These are phyloP conservation scores for Corymbia calophylla DNA, from an alignment of 441 rosid species.

Conservation along the genomic window DNA sequence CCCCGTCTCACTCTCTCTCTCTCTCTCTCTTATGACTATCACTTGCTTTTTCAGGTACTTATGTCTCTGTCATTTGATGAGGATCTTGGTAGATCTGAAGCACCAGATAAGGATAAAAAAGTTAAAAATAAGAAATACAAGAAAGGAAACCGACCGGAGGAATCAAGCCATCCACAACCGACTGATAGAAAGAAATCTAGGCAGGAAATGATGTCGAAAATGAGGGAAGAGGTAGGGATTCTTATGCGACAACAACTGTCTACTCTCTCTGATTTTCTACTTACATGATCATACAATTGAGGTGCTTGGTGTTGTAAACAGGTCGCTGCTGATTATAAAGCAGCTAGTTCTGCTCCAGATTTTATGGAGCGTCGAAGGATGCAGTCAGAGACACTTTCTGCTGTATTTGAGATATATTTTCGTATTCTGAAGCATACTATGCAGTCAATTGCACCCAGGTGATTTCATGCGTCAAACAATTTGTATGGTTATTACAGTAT, in stretches of 20 bases:
- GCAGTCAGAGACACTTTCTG: conserved; percentile 79
- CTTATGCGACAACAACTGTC: background rate
- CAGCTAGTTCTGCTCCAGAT: conserved; percentile 59
- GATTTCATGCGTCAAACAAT: background rate
- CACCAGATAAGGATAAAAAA: conserved; percentile 28
- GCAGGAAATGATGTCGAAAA: conserved; percentile 56
- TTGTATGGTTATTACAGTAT: background rate
- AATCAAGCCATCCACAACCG: conserved; percentile 38
- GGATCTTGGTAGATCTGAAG: conserved; percentile 45
- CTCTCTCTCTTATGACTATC: background rate
- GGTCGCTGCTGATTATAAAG: conserved; percentile 83
- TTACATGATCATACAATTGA: background rate
- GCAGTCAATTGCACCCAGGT: conserved; percentile 52
- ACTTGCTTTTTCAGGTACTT: conserved; percentile 43
- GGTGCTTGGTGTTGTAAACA: conserved; percentile 18
- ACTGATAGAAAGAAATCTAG: conserved; percentile 63
- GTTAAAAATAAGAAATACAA: conserved; percentile 41
- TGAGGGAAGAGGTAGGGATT: conserved; percentile 65
- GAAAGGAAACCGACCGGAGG: conserved; percentile 50
- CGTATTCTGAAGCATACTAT: conserved; percentile 77
- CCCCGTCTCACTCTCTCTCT: background rate
- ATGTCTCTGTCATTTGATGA: conserved; percentile 82
- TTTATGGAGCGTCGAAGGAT: conserved; percentile 54
- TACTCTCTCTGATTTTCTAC: background rate
- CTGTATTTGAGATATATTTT: conserved; percentile 86